These are phyloP conservation scores for Filosporella fistucella DNA, from an alignment of 495 filamentous ascomycete genomes.

Conservation along the genomic window DNA sequence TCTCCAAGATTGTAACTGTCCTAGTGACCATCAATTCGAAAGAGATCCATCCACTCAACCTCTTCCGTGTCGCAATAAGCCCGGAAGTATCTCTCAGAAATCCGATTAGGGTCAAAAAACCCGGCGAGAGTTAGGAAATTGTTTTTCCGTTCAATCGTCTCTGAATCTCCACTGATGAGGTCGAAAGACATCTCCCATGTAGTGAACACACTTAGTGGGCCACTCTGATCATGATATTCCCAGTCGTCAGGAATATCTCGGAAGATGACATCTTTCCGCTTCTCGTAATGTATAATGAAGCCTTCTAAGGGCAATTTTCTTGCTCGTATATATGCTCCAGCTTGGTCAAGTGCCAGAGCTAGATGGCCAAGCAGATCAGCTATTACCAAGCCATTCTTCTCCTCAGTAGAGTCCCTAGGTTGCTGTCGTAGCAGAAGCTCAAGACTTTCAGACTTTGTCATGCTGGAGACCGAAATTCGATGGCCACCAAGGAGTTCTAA, in stretches of 20 bases:
- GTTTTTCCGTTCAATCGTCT: constrained; percentile 4
- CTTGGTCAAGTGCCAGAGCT: constrained; percentile 31
- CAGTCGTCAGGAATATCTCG: constrained; percentile 21
- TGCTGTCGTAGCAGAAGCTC: constrained; percentile 23
- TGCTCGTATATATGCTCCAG: constrained; percentile 25
- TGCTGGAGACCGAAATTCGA: constrained; percentile 12
- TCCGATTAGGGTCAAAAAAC: constrained; percentile 20
- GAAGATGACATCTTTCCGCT: constrained; percentile 24
- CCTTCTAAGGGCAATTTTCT: constrained; percentile 11
- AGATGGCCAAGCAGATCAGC: constrained; percentile 22
- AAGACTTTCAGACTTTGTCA: constrained; percentile 21
- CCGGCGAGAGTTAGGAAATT: constrained; percentile 23
- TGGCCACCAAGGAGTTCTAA: constrained; percentile 1
- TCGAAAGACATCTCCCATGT: constrained; percentile 31
- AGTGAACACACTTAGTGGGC: constrained; percentile 26
- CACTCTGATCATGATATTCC: constrained; percentile 18
- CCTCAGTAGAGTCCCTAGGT: background rate
- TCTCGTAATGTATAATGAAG: constrained; percentile 22
- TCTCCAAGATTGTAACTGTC: constrained; percentile 13
- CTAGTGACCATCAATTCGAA: constrained; percentile 5
- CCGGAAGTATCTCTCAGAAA: constrained; percentile 18
- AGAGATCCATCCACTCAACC: constrained; percentile 11
- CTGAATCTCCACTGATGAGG: constrained; percentile 11
- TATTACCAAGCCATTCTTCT: constrained; percentile 16
- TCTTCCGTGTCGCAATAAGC: constrained; percentile 4